A percentile compares a stretch with the other conserved stretches of the same genome.
Conservation (phyloP, 257 asterid genomes). For the Ophiorrhiza pumila region DNA sequence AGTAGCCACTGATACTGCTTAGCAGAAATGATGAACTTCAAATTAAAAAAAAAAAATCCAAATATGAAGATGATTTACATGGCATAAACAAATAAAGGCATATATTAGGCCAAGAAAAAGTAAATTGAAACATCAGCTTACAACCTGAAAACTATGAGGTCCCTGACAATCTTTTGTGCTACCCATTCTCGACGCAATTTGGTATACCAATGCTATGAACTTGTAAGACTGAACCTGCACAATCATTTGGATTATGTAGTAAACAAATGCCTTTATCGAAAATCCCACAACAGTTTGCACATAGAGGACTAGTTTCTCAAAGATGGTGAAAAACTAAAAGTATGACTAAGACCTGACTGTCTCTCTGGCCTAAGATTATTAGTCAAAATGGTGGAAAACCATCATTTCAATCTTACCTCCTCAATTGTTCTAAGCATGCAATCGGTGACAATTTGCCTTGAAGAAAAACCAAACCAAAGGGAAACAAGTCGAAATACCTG, state of each 20-base stretch:
- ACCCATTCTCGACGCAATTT: conserved; percentile 96
- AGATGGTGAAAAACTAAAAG: not conserved
- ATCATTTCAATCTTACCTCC: conserved; percentile 51
- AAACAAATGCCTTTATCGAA: not conserved
- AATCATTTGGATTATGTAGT: not conserved
- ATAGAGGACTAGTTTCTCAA: not conserved
- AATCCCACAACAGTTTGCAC: not conserved
- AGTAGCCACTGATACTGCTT: not conserved
- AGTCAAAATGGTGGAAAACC: not conserved
- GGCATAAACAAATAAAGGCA: not conserved
- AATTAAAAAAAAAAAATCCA: not conserved
- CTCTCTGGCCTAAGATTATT: no score
- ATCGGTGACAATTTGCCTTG: conserved; percentile 61
- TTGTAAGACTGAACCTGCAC: conserved; percentile 89
- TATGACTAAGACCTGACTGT: not conserved
- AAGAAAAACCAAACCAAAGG: conserved; percentile 86
- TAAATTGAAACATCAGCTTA: conserved; percentile 6
- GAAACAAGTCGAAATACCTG: conserved; percentile 98
- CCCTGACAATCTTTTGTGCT: conserved; percentile 67
- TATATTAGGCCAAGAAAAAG: conserved; percentile 4
- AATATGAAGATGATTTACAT: not conserved
- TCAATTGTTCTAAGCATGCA: conserved; percentile 67
- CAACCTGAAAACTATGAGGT: conserved; percentile 82
- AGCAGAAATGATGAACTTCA: not conserved
- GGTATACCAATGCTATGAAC: conserved; percentile 85